Evolutionary conservation across 2,329 filamentous ascomycete genomes (phyloP).

Genomic region (Verticillium longisporum): DNA sequence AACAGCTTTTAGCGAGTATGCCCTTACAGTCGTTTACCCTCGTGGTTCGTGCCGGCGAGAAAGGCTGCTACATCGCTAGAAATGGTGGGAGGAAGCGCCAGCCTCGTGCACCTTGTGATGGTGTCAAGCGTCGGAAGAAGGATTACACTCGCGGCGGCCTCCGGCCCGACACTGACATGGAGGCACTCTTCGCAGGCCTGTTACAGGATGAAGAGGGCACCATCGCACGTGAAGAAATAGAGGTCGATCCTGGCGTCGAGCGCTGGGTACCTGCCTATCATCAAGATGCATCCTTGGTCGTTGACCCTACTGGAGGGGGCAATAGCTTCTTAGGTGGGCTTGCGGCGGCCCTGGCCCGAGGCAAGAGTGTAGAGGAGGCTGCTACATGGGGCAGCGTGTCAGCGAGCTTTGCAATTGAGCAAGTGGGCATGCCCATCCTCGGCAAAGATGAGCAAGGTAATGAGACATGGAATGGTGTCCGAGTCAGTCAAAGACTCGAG

Average conservation of each 20-base stretch:
- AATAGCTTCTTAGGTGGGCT: slow-evolving; percentile 76
- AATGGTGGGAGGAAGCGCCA: slow-evolving; percentile 47
- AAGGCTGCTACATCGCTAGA: slow-evolving; percentile 60
- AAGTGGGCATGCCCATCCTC: slow-evolving; percentile 73
- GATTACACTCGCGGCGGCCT: slow-evolving; percentile 43
- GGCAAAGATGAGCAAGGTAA: slow-evolving; percentile 31
- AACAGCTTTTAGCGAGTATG: slow-evolving; percentile 57
- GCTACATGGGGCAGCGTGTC: slow-evolving; percentile 73
- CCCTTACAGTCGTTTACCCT: slow-evolving; percentile 59
- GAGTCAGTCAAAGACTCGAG: slow-evolving; percentile 43
- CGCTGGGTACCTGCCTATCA: slow-evolving; percentile 79
- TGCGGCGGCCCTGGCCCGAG: slow-evolving; percentile 51
- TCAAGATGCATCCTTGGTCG: slow-evolving; percentile 43
- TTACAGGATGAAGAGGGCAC: slow-evolving; percentile 45
- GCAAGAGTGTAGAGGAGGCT: slow-evolving; percentile 58
- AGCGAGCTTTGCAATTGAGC: slow-evolving; percentile 90
- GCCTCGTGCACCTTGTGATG: slow-evolving; percentile 14
- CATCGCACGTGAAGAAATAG: slow-evolving; percentile 50
- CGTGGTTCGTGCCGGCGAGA: slow-evolving; percentile 64
- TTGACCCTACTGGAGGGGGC: slow-evolving; percentile 92
- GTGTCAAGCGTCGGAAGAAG: slow-evolving; percentile 32
- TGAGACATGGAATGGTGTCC: slow-evolving; percentile 57
- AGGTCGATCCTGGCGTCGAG: slow-evolving; percentile 58
- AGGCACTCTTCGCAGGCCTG: slow-evolving; percentile 52
- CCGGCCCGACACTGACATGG: slow-evolving; percentile 56